A percentile compares a stretch with the other conserved stretches of the same genome.
Evolutionary conservation across 2,329 filamentous ascomycete genomes (phyloP).

Genomic region (Xylaria sp.): DNA sequence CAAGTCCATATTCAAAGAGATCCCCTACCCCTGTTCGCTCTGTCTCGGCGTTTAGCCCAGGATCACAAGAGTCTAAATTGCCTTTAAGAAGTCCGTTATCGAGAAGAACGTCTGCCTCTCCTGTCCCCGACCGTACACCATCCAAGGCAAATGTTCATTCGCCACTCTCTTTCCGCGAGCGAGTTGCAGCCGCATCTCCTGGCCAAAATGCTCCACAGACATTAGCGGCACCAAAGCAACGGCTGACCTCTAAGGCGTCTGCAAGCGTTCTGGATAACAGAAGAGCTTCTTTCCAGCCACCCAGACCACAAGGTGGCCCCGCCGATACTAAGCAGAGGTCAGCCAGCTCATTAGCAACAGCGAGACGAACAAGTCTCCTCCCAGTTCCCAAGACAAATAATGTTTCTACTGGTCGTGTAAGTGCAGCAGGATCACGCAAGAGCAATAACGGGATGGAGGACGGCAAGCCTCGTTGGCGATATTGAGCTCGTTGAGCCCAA

Average conservation of each 20-base stretch:
- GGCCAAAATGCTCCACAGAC: constrained; percentile 61
- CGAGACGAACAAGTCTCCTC: constrained; percentile 65
- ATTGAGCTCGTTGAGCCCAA: constrained; percentile 39
- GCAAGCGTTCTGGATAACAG: constrained; percentile 58
- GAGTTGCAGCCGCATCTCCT: constrained; percentile 57
- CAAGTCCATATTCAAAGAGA: constrained; percentile 65
- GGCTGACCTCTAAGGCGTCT: constrained; percentile 58
- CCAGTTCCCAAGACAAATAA: constrained; percentile 57
- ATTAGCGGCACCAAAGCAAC: constrained; percentile 58
- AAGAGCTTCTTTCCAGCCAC: constrained; percentile 65
- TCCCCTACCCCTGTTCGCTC: constrained; percentile 57
- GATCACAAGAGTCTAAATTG: constrained; percentile 58
- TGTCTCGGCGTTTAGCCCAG: constrained; percentile 56
- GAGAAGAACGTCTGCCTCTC: constrained; percentile 61
- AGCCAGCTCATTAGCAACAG: constrained; percentile 65
- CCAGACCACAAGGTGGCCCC: constrained; percentile 50
- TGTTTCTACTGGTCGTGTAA: constrained; percentile 33
- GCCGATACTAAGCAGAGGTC: constrained; percentile 56
- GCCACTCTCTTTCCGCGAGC: constrained; percentile 66
- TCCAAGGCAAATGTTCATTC: constrained; percentile 55
- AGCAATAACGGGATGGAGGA: constrained; percentile 52
- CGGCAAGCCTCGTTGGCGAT: constrained; percentile 63
- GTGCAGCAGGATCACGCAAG: constrained; percentile 44
- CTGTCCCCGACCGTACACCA: constrained; percentile 58
- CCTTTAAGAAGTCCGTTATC: constrained; percentile 62